Evolutionary conservation across 257 asterid species (phyloP).

Genomic region (Leptodermis oblonga): DNA sequence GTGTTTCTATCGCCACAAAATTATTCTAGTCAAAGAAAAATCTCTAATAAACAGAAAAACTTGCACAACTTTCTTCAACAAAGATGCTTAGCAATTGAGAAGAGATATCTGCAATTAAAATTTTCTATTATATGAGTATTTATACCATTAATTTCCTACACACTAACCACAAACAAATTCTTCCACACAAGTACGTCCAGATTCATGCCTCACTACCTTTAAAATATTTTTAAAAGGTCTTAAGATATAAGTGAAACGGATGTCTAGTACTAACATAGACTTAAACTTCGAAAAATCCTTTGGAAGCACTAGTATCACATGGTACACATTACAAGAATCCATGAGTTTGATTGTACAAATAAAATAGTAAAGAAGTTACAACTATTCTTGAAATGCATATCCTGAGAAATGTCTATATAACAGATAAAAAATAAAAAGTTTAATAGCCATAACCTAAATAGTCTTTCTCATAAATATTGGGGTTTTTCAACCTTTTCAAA

Average conservation of each 20-base stretch:
- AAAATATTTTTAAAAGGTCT: not conserved
- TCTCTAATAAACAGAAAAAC: constrained; percentile 7
- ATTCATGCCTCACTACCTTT: not conserved
- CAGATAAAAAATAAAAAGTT: not conserved
- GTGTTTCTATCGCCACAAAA: constrained; percentile 50
- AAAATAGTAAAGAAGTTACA: not conserved
- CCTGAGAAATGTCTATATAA: not conserved
- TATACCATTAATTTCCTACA: no score
- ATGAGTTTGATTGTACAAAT: not conserved
- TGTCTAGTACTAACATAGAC: not conserved
- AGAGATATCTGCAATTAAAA: not conserved
- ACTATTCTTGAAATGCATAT: not conserved
- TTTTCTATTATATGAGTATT: not conserved
- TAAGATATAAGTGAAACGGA: not conserved
- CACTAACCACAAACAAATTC: not conserved
- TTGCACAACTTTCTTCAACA: constrained; percentile 12
- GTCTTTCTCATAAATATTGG: not conserved
- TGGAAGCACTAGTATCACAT: not conserved
- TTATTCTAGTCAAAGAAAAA: not conserved
- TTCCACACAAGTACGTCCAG: not conserved
- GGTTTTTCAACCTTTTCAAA: constrained; percentile 57
- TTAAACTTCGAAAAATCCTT: not conserved
- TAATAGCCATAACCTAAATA: not conserved
- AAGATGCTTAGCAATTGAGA: not conserved
- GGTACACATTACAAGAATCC: not conserved